Conservation (phyloP, 75 land plant species). For the Gnetum montanum region DNA sequence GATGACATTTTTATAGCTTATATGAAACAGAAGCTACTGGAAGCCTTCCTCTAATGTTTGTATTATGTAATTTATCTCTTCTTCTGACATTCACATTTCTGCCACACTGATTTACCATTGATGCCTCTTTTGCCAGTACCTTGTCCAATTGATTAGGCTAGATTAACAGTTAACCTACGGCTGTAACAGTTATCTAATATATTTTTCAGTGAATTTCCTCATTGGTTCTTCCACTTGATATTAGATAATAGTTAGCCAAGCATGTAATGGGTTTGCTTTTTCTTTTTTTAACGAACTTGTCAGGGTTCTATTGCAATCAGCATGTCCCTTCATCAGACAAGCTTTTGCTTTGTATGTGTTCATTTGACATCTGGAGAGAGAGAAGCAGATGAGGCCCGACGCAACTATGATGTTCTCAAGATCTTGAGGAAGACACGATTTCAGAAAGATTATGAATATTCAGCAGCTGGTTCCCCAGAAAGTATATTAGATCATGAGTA, state of each 20-base stretch:
- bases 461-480: constrained; percentile 17
- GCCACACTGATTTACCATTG: not conserved
- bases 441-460: constrained; percentile 9
- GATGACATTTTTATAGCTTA: no score
- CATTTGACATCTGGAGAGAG: constrained; percentile 55
- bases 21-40: no score
- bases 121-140: not conserved
- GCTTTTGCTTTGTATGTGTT: constrained; percentile 51
- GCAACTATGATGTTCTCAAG: constrained; percentile 47
- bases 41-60: no score
- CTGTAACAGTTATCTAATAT: not conserved
- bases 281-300: no score
- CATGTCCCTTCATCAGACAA: constrained; percentile 49
- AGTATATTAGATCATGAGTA: constrained; percentile 49
- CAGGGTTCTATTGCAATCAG: constrained; percentile 55
- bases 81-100: no score
- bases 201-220: not conserved
- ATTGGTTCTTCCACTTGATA: not conserved
- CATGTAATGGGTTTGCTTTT: not conserved
- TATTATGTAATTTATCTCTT: no score
- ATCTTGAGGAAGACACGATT: constrained; percentile 41
- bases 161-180: not conserved
- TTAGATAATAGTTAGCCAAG: no score
- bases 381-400: constrained; percentile 41
- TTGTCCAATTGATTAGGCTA: not conserved